Conservation (phyloP, 2,329 filamentous ascomycete genomes). For the Graphilbum sp. region DNA sequence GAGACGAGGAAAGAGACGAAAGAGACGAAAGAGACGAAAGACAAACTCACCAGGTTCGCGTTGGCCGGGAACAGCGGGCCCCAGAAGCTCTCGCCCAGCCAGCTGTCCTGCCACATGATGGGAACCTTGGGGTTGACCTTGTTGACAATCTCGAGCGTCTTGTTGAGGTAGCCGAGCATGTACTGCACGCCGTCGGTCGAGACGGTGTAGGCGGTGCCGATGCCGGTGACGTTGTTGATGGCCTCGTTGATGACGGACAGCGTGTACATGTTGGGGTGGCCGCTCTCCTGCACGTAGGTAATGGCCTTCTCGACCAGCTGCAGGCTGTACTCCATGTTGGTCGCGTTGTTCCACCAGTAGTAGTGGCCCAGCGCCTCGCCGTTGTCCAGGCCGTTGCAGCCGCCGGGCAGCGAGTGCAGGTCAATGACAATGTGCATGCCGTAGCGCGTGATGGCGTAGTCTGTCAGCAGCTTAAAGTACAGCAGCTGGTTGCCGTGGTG, state of each 20-base stretch:
- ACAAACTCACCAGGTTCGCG: constrained; percentile 1
- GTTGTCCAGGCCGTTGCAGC: constrained; percentile 4
- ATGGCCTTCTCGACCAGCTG: constrained; percentile 2
- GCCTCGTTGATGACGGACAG: constrained; percentile 5
- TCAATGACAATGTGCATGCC: constrained; percentile 5
- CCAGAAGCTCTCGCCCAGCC: constrained; percentile 3
- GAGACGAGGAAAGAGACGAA: too few relatives aligned
- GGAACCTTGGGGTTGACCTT: constrained; percentile 2
- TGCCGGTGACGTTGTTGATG: background rate
- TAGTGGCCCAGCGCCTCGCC: background rate
- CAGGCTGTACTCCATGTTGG: constrained; percentile 5
- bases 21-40: too few relatives aligned
- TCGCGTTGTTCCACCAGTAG: constrained; percentile 5
- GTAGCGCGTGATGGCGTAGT: constrained; percentile 1
- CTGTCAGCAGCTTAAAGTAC: constrained; percentile 1
- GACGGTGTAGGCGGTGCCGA: constrained; percentile 1
- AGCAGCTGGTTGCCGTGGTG: constrained; percentile 3
- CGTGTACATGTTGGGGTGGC: constrained; percentile 2
- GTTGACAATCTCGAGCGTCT: background rate
- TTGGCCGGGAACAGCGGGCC: background rate
- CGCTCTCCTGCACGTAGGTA: constrained; percentile 1
- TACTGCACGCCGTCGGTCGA: constrained; percentile 1
- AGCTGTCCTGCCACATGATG: constrained; percentile 4
- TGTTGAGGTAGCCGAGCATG: background rate
- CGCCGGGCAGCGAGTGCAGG: constrained; percentile 3